Evolutionary conservation across 1,139 yeast species (phyloP), one percentile per base, ranked within the genome.

Genomic region (Saccharomyces hybrid): DNA sequence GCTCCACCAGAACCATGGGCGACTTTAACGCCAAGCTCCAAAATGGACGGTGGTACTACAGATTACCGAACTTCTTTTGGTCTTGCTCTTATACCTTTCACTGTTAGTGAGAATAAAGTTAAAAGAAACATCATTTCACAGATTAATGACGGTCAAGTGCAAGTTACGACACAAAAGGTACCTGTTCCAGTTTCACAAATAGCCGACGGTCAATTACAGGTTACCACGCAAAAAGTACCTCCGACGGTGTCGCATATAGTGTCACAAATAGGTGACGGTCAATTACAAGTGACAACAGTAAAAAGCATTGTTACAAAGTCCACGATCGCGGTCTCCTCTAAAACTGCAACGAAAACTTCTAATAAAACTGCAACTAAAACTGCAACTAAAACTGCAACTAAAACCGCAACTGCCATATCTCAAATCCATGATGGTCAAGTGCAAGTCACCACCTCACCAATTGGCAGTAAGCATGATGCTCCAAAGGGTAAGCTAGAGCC

Each of bases 371-470:
- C n/a, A n/a, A n/a, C n/a, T n/a, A n/a, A n/a, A n/a, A n/a, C n/a
- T n/a, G n/a, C n/a, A n/a, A n/a, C n/a, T n/a, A n/a, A n/a, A n/a
- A n/a, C n/a, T n/a, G 70, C 78, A 54, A 60, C 75, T 34, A 59
- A n/a, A 88, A 88, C 32, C 13, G 50, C 44, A 26, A 50, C 54
- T 23, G 55, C 59, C 60, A 46, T 48, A 67, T 19, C 57, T 62
- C 38, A 80, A 70, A 80, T 80, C 53, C 75, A 76, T 59, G 86
- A 81, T 60, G 84, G 84, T 60, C 84, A 80, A 73, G 73, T 80
- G 63, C 85, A 80, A 71, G 82, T 78, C 58, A 75, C 44, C 38
- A 46, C 34, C 59, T 62, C 53, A 54, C 59, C 84, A 81, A 5
- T 14, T 6, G 9, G 42, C 19, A 34, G 41, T 34, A 34, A 34